Conservation (phyloP, 2,329 filamentous ascomycete species). For the Epichloe hybrida region DNA sequence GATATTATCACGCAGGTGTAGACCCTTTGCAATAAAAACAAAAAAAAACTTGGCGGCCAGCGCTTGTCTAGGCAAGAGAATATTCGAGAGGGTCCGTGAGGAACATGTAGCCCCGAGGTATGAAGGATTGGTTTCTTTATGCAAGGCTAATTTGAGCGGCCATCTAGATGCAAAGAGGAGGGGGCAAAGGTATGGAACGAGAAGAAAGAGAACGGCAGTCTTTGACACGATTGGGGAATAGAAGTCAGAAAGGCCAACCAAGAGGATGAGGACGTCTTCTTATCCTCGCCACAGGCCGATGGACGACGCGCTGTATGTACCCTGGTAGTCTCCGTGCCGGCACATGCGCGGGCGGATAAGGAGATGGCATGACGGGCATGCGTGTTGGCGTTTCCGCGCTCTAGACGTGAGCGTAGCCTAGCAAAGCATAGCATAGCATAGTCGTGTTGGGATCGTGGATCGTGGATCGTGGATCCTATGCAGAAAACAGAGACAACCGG, state of each 20-base stretch:
- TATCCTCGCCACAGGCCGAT: slow-evolving; percentile 10
- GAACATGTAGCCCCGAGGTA: background rate
- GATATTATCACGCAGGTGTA: background rate
- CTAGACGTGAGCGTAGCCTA: background rate
- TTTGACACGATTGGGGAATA: slow-evolving; percentile 12
- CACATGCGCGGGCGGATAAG: background rate
- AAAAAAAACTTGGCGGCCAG: background rate
- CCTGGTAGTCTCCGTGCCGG: background rate
- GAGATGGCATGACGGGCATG: background rate
- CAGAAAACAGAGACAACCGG: background rate
- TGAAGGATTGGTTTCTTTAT: background rate
- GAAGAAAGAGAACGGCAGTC: slow-evolving; percentile 2
- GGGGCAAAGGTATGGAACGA: slow-evolving; percentile 4
- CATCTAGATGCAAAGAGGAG: background rate
- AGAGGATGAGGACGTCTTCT: slow-evolving; percentile 16
- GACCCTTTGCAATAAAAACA: background rate
- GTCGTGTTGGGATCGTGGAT: background rate
- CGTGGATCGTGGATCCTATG: background rate
- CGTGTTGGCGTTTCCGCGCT: slow-evolving; percentile 1
- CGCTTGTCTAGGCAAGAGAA: slow-evolving; percentile 1
- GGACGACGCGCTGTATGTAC: background rate
- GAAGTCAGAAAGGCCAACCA: slow-evolving; percentile 13
- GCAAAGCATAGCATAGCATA: too few species aligned
- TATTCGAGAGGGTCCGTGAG: background rate
- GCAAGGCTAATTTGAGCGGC: slow-evolving; percentile 1